Percentiles rank a stretch among this genome's conserved stretches.
These are phyloP conservation scores for Chrysanthemum lavandulifolium DNA, from an alignment of 129 eudicot genomes.

Conservation along the genomic window DNA sequence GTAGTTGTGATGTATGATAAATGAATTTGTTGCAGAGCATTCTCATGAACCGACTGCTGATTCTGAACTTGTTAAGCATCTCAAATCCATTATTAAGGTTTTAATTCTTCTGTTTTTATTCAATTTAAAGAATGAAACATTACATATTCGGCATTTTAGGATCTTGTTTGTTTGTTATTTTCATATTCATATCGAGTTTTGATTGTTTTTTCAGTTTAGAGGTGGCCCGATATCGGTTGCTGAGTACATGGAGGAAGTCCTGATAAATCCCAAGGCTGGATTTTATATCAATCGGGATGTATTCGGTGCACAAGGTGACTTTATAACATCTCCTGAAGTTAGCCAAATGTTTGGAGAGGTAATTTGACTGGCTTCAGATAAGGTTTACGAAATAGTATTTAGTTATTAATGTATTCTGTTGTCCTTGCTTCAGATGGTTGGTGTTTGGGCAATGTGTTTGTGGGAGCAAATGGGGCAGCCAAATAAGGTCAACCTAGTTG, in stretches of 20 bases:
- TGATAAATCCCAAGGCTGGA: slow-evolving; percentile 91
- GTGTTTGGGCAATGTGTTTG: slow-evolving; percentile 93
- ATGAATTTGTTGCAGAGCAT: slow-evolving; percentile 60
- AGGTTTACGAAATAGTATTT: slow-evolving; percentile 1
- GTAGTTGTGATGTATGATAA: neutral
- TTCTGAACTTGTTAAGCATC: slow-evolving; percentile 92
- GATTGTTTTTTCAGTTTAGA: slow-evolving; percentile 58
- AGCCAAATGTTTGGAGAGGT: slow-evolving; percentile 99
- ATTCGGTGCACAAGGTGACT: slow-evolving; percentile 92
- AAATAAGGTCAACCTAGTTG: slow-evolving; percentile 61
- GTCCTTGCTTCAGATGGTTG: slow-evolving; percentile 75
- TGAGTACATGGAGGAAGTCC: slow-evolving; percentile 99
- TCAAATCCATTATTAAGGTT: slow-evolving; percentile 87
- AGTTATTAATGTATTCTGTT: slow-evolving; percentile 3
- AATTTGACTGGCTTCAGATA: slow-evolving; percentile 1
- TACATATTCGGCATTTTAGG: neutral
- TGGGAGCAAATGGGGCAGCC: slow-evolving; percentile 99
- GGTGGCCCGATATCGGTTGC: slow-evolving; percentile 98
- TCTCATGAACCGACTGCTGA: slow-evolving; percentile 66
- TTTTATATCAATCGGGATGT: slow-evolving; percentile 91
- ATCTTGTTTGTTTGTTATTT: neutral
- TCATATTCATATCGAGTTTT: slow-evolving; percentile 9
- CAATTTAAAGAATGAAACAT: too few relatives aligned
- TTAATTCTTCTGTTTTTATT: neutral
- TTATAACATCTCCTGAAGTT: slow-evolving; percentile 97